Percentiles rank a stretch among this genome's conserved stretches.
Conservation (phyloP, 2,329 filamentous ascomycete species). For the Pseudohalonectria lignicola region DNA sequence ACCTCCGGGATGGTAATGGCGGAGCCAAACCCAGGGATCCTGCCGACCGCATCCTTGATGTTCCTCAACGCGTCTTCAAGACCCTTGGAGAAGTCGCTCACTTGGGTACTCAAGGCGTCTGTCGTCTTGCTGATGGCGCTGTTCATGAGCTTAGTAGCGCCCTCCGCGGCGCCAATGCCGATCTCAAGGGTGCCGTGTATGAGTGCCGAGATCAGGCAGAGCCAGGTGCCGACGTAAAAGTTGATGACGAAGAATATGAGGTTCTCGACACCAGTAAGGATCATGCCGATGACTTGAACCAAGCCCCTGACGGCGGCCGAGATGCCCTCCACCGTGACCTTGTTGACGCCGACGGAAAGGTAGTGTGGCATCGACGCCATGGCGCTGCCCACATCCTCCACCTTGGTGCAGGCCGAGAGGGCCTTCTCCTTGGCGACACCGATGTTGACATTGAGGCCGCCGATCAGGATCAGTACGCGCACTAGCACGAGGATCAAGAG, state of each 20-base stretch:
- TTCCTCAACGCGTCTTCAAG: not conserved
- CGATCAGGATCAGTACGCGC: constrained; percentile 66
- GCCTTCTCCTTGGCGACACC: constrained; percentile 69
- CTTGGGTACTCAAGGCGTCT: constrained; percentile 40
- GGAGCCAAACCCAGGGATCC: constrained; percentile 23
- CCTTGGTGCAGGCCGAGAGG: constrained; percentile 78
- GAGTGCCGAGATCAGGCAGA: constrained; percentile 78
- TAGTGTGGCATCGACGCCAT: constrained; percentile 99
- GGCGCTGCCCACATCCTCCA: constrained; percentile 84
- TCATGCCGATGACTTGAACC: constrained; percentile 66
- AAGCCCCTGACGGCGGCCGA: constrained; percentile 72
- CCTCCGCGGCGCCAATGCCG: constrained; percentile 31
- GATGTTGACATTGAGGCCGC: constrained; percentile 62
- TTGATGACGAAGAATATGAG: constrained; percentile 89
- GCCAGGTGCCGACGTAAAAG: constrained; percentile 79
- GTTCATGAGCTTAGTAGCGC: constrained; percentile 35
- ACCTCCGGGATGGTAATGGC: constrained; percentile 3
- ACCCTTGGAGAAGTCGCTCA: constrained; percentile 23
- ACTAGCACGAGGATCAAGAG: constrained; percentile 77
- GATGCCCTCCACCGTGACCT: constrained; percentile 68
- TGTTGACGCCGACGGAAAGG: constrained; percentile 79
- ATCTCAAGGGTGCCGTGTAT: constrained; percentile 69
- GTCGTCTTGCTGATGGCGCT: constrained; percentile 40
- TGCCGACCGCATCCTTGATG: constrained; percentile 19
- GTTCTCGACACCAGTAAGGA: constrained; percentile 72